Evolutionary conservation across 495 filamentous ascomycete species (phyloP).

Genomic region (Talaromyces wortmannii): DNA sequence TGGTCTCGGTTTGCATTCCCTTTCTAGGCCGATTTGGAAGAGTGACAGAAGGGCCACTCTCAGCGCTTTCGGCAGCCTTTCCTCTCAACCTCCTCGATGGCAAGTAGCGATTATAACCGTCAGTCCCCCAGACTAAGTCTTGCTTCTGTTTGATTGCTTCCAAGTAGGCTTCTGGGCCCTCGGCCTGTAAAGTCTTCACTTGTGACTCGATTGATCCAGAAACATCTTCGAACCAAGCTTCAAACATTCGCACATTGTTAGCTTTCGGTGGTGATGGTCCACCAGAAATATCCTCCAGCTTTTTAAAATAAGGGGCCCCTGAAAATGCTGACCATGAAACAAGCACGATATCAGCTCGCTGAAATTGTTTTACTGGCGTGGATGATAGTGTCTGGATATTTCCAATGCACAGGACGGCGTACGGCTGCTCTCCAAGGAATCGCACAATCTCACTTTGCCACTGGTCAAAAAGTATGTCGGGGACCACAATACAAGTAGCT

Average conservation of each 20-base stretch:
- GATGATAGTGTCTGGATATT: conserved; percentile 20
- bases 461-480: conserved; percentile 54
- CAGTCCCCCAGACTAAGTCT: conserved; percentile 6
- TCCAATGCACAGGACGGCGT: conserved; percentile 37
- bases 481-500: conserved; percentile 66
- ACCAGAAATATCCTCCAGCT: conserved; percentile 45
- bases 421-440: conserved; percentile 37
- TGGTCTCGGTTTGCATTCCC: conserved; percentile 1
- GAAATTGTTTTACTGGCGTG: conserved; percentile 29
- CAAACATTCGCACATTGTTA: conserved; percentile 35
- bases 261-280: conserved; percentile 28
- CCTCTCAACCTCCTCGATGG: conserved; percentile 1
- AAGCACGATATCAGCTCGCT: conserved; percentile 51
- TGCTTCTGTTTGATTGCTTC: conserved; percentile 19
- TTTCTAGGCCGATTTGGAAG: neutral
- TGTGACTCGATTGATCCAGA: conserved; percentile 29
- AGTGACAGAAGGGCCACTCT: neutral
- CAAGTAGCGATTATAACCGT: conserved; percentile 2
- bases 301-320: conserved; percentile 36
- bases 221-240: conserved; percentile 47
- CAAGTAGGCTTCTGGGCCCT: conserved; percentile 19
- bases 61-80: neutral
- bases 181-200: conserved; percentile 23
- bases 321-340: conserved; percentile 41
- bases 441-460: conserved; percentile 57